Percentiles rank a stretch among this genome's conserved stretches.
phyloP scores from a whole-genome alignment of 2,329 filamentous ascomycete species.

The Parafenestella ontariensis region DNA sequence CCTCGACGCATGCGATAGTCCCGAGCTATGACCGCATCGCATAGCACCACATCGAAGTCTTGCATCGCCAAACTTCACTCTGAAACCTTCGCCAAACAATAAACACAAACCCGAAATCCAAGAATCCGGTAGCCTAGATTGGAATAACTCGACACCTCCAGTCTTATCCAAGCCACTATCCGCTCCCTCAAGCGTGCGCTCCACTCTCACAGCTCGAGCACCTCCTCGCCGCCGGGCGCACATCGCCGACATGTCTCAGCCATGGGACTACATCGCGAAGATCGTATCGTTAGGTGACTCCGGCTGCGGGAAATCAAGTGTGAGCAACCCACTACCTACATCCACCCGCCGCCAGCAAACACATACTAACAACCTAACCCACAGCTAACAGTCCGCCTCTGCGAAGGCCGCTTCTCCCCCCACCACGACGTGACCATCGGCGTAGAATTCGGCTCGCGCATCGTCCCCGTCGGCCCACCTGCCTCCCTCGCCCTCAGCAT shows the following conservation, averaged over 20 bases:
- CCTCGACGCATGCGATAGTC: too few relatives aligned
- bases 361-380: conserved; percentile 15
- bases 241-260: conserved; percentile 58
- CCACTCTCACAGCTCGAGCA: conserved; percentile 11
- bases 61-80: too few relatives aligned
- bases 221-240: conserved; percentile 10
- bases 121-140: too few relatives aligned
- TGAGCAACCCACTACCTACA: conserved; percentile 34
- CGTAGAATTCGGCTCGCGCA: conserved; percentile 92
- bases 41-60: too few relatives aligned
- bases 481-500: conserved; percentile 67
- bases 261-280: conserved; percentile 99
- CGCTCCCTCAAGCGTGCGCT: conserved; percentile 3
- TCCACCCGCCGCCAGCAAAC: neutral
- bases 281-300: conserved; percentile 97
- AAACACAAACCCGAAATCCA: too few relatives aligned
- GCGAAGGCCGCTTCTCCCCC: conserved; percentile 92
- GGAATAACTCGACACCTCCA: neutral
- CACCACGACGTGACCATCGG: conserved; percentile 98
- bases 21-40: too few relatives aligned
- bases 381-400: conserved; percentile 88
- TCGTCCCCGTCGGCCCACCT: conserved; percentile 88
- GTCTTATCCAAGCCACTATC: neutral
- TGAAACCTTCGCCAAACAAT: too few relatives aligned
- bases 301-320: conserved; percentile 89